Conservation (phyloP, 2,329 filamentous ascomycete species). For the Fusarium algeriense region DNA sequence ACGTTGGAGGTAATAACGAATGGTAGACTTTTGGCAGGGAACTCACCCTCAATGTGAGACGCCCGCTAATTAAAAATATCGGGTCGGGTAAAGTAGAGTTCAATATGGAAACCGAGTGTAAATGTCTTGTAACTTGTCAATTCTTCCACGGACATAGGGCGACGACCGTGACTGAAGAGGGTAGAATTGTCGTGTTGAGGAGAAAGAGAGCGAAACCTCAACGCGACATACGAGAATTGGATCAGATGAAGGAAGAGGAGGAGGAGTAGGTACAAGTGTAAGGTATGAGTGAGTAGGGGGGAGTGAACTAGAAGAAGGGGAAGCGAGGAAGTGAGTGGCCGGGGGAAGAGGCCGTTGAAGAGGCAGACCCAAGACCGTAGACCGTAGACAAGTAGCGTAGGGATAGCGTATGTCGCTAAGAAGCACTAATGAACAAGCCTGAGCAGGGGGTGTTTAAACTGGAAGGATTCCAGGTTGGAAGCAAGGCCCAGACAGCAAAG, state of each 20-base stretch:
- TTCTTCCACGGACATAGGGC: constrained; percentile 30
- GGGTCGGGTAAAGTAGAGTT: constrained; percentile 6
- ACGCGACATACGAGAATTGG: constrained; percentile 37
- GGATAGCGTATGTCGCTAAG: constrained; percentile 35
- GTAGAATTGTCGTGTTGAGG: constrained; percentile 13
- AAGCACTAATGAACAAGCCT: constrained; percentile 4
- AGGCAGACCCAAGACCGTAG: constrained; percentile 33
- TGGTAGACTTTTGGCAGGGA: constrained; percentile 3
- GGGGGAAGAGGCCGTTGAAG: constrained; percentile 47
- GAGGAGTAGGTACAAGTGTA: constrained; percentile 5
- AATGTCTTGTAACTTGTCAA: constrained; percentile 15
- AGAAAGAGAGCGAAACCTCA: constrained; percentile 30
- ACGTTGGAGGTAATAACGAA: constrained; percentile 12
- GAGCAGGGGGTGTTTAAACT: constrained; percentile 22
- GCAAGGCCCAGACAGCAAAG: constrained; percentile 18
- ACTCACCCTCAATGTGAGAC: constrained; percentile 43
- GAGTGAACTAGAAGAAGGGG: constrained; percentile 17
- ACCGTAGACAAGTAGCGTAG: constrained; percentile 20
- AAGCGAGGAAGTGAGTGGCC: constrained; percentile 34
- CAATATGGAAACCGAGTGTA: not conserved
- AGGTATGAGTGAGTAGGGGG: not conserved
- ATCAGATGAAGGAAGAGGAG: not conserved
- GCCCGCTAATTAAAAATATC: constrained; percentile 25
- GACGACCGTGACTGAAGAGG: constrained; percentile 26
- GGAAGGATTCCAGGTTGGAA: constrained; percentile 1